phyloP scores from a whole-genome alignment of 306 rosid genomes.

The Vigna nakashimae region DNA sequence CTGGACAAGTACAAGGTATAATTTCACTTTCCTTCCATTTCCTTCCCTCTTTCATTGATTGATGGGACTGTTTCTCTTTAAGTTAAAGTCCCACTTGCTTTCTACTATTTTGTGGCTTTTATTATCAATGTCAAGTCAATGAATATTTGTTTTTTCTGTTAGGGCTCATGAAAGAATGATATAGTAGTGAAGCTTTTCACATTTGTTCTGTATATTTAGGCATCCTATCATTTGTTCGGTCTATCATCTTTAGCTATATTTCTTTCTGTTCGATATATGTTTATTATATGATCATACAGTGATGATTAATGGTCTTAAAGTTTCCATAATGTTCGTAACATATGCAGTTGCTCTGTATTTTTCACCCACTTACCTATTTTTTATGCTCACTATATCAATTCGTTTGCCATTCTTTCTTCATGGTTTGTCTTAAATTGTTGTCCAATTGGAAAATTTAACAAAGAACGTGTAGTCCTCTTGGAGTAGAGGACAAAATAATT shows the following conservation, averaged over 20 bases:
- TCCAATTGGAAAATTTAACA: constrained; percentile 25
- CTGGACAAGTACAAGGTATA: constrained; percentile 58
- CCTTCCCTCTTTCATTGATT: not conserved
- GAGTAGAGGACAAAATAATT: not conserved
- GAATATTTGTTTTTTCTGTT: constrained; percentile 2
- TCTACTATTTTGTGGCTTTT: constrained; percentile 26
- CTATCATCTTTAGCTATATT: not conserved
- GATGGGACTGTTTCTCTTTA: constrained; percentile 37
- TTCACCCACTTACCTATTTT: not conserved
- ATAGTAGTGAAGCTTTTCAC: constrained; percentile 17
- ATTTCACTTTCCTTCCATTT: constrained; percentile 25
- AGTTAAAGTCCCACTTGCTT: constrained; percentile 29
- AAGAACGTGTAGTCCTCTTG: not conserved
- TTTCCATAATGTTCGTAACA: not conserved
- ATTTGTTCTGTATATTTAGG: not conserved
- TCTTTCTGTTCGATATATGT: not conserved
- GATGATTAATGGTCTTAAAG: constrained; percentile 3
- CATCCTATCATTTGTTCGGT: too few relatives aligned
- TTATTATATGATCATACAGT: not conserved
- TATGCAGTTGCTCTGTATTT: not conserved
- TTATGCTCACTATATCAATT: not conserved
- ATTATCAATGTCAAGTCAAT: constrained; percentile 25
- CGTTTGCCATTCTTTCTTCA: constrained; percentile 15
- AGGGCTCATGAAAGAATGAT: not conserved
- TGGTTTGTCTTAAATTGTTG: constrained; percentile 20